Base-by-base conservation (phyloP, 1,284 basidiomycete species). In the Moesziomyces antarcticus region DNA sequence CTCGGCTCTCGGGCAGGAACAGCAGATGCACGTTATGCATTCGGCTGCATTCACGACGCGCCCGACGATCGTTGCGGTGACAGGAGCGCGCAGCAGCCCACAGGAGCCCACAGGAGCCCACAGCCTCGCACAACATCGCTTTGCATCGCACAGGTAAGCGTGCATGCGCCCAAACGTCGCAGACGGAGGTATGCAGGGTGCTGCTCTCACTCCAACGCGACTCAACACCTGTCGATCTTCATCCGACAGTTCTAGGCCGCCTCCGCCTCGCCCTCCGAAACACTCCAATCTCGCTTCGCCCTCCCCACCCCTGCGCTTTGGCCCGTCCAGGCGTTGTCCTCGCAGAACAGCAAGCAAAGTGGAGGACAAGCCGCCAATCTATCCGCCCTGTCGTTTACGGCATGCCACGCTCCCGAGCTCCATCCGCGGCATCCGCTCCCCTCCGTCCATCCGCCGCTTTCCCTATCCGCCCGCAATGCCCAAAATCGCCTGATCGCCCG, bases 1-100 rank as follows among this genome's bases (percentile, higher is more conserved):
- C 22, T 21, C 50, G 50, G 57, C 41, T 6, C 48, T 50, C 42
- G 44, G 33, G 24, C 5, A 18, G 18, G 16, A 20, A 20, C 18
- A 14, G 37, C 49, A 52, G 22, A 27, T 48, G 53, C 60, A 56
- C 27, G 49, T 14, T n/a, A 18, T 59, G 50, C 53, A 56, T 46
- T 44, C 37, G 44, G 50, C 55, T 68, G 66, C 66, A 55, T 30
- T 42, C 44, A 45, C 53, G 56, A 63, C 66, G 66, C 60, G 66
- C 60, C 45, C 43, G 56, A 59, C 60, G 60, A 69, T 69, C 60
- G 66, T 50, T 52, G 56, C 47, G 47, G 45, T 21, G 37, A 0
- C 18, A 35, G 5, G 25, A 24, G 2, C 37, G 37, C 37, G n/a
- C 35, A 35, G 25, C 35, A 35, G 35, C 11, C 1, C 33, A 35